Evolutionary conservation across 2,329 filamentous ascomycete species (phyloP).

Genomic region (Ophiostoma montium): DNA sequence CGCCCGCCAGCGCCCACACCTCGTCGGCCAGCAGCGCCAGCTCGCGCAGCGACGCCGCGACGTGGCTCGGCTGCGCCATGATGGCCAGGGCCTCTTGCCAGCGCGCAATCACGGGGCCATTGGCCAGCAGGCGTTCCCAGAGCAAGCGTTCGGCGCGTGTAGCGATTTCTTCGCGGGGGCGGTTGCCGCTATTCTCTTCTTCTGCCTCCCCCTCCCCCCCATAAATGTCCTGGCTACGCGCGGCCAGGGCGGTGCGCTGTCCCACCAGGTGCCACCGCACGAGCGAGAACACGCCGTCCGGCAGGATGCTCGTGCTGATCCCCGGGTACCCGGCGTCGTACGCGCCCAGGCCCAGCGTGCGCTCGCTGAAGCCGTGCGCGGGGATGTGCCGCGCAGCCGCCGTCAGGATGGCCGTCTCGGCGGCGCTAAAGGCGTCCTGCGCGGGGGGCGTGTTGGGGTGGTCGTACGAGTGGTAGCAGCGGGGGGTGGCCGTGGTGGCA

Average conservation of each 20-base stretch:
- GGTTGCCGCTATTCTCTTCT: background rate
- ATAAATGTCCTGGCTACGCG: slow-evolving; percentile 26
- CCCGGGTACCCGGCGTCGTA: slow-evolving; percentile 76
- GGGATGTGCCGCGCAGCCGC: slow-evolving; percentile 72
- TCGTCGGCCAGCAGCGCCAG: slow-evolving; percentile 77
- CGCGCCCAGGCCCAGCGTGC: slow-evolving; percentile 62
- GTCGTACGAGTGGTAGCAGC: slow-evolving; percentile 59
- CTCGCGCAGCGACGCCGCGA: slow-evolving; percentile 63
- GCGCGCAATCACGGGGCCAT: slow-evolving; percentile 54
- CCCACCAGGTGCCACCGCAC: slow-evolving; percentile 63
- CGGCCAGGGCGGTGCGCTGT: slow-evolving; percentile 46
- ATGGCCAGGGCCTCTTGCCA: slow-evolving; percentile 89
- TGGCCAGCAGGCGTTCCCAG: slow-evolving; percentile 64
- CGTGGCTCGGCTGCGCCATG: slow-evolving; percentile 73
- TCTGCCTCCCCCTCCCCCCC: slow-evolving; percentile 2
- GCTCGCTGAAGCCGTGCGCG: slow-evolving; percentile 63
- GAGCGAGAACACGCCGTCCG: slow-evolving; percentile 66
- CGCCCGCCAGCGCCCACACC: slow-evolving; percentile 77
- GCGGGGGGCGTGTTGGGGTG: slow-evolving; percentile 52
- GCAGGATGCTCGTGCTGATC: slow-evolving; percentile 71
- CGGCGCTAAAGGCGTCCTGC: slow-evolving; percentile 46
- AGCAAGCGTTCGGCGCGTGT: slow-evolving; percentile 56
- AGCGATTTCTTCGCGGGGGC: slow-evolving; percentile 28
- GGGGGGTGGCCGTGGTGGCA: slow-evolving; percentile 11
- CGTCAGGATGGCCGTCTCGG: slow-evolving; percentile 64